A percentile compares a stretch with the other conserved stretches of the same genome.
These are phyloP conservation scores for Rhodotorula kratochvilovae DNA, from an alignment of 768 basidiomycete species.

Conservation along the genomic window DNA sequence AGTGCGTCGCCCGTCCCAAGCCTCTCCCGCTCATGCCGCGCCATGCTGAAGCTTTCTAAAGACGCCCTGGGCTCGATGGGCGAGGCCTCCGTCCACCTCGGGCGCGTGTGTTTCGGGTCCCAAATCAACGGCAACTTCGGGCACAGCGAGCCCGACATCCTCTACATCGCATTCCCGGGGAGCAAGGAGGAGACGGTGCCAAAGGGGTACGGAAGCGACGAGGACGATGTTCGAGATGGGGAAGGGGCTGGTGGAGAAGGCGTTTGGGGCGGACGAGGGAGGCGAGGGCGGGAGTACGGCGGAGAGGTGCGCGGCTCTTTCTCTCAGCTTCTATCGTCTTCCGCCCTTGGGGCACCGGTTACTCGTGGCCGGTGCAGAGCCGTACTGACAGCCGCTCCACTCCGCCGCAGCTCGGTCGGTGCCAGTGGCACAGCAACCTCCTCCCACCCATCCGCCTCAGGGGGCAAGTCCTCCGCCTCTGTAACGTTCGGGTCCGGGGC, in stretches of 20 bases:
- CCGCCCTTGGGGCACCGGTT: no score
- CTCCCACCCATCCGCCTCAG: no score
- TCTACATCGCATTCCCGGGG: conserved; percentile 12
- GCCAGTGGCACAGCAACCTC: no score
- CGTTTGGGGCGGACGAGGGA: not conserved
- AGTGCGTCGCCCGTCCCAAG: not conserved
- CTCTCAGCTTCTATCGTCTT: no score
- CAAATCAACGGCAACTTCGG: conserved; percentile 6
- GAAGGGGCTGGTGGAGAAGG: not conserved
- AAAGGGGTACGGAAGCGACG: not conserved
- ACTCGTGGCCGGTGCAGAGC: no score
- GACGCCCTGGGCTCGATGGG: conserved; percentile 11
- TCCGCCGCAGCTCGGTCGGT: no score
- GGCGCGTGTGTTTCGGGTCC: not conserved
- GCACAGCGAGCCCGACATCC: not conserved
- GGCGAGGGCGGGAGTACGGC: no score
- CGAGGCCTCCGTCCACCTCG: conserved; percentile 4
- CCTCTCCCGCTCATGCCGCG: not conserved
- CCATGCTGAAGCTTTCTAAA: not conserved
- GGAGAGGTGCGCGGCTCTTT: not conserved
- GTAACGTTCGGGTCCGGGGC: no score
- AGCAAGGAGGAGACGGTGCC: not conserved
- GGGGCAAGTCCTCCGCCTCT: no score
- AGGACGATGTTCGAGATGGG: not conserved
- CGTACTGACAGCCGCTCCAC: no score